Conservation (phyloP, 331 rosid species). For the Quercus tomentella region DNA sequence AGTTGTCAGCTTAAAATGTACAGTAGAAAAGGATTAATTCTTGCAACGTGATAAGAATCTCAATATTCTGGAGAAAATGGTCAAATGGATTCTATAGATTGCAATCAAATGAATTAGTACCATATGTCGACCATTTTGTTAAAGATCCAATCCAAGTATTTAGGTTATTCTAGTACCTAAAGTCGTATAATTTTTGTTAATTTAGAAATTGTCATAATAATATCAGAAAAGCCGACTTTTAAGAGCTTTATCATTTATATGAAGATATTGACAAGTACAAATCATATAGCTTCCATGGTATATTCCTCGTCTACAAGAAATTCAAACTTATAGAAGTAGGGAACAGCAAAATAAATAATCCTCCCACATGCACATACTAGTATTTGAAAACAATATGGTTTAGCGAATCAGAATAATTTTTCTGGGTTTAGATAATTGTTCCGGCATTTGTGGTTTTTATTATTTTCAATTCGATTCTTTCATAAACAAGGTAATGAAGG, state of each 20-base stretch:
- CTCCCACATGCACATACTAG: slow-evolving; percentile 17
- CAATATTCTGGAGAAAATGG: slow-evolving; percentile 5
- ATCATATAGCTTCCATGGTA: neutral
- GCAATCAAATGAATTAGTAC: slow-evolving; percentile 20
- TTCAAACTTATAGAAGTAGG: neutral
- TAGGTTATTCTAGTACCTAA: neutral
- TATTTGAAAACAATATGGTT: slow-evolving; percentile 27
- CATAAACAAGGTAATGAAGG: too few species aligned
- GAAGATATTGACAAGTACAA: neutral
- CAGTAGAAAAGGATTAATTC: neutral
- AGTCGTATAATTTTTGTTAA: neutral
- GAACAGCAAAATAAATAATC: slow-evolving; percentile 1
- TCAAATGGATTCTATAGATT: slow-evolving; percentile 8
- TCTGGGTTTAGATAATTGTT: slow-evolving; percentile 19
- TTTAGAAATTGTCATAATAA: neutral
- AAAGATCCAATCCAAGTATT: neutral
- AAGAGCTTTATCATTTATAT: neutral
- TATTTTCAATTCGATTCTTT: slow-evolving; percentile 15
- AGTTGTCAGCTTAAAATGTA: neutral
- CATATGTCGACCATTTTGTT: slow-evolving; percentile 7
- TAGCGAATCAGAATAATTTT: slow-evolving; percentile 32
- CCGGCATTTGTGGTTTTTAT: slow-evolving; percentile 24
- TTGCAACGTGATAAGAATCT: slow-evolving; percentile 8
- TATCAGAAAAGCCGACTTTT: neutral
- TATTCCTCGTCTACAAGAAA: neutral